Evolutionary conservation across 2,329 filamentous ascomycete species (phyloP).

Genomic region (Clonostachys sp.): DNA sequence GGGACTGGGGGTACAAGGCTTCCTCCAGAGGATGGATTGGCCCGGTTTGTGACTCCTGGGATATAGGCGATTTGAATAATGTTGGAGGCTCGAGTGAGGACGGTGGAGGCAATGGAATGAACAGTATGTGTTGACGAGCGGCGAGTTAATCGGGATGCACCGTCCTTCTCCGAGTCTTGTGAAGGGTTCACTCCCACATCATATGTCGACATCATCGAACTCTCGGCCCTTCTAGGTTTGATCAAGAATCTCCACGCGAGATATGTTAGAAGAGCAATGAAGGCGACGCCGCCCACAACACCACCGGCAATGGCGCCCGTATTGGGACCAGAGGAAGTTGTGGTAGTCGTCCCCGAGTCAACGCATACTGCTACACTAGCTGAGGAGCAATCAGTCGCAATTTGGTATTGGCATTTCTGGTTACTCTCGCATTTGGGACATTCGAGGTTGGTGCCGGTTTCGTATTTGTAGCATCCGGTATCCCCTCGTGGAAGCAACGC

Average conservation of each 20-base stretch:
- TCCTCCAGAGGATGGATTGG: constrained; percentile 71
- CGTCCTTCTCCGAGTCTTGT: constrained; percentile 40
- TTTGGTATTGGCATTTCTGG: constrained; percentile 38
- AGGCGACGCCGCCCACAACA: constrained; percentile 77
- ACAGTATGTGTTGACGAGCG: constrained; percentile 81
- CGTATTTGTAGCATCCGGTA: constrained; percentile 26
- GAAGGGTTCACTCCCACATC: constrained; percentile 37
- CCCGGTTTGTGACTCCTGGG: constrained; percentile 90
- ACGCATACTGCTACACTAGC: constrained; percentile 37
- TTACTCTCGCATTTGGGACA: constrained; percentile 39
- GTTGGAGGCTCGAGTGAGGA: constrained; percentile 93
- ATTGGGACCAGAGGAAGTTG: constrained; percentile 45
- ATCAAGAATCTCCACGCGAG: constrained; percentile 85
- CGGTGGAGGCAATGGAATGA: constrained; percentile 88
- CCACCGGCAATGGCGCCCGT: constrained; percentile 87
- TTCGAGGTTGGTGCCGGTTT: constrained; percentile 27
- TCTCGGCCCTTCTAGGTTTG: constrained; percentile 68
- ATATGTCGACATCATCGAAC: constrained; percentile 45
- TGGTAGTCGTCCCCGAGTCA: not conserved
- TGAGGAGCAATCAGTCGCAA: constrained; percentile 38
- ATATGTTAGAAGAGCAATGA: constrained; percentile 71
- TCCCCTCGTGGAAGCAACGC: constrained; percentile 31
- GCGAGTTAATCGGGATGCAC: constrained; percentile 31
- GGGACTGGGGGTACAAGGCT: constrained; percentile 88
- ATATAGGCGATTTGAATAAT: constrained; percentile 99